Percentiles rank a stretch among this genome's conserved stretches.
phyloP scores from a whole-genome alignment of 768 basidiomycete species.

The Mycena alexandri region DNA sequence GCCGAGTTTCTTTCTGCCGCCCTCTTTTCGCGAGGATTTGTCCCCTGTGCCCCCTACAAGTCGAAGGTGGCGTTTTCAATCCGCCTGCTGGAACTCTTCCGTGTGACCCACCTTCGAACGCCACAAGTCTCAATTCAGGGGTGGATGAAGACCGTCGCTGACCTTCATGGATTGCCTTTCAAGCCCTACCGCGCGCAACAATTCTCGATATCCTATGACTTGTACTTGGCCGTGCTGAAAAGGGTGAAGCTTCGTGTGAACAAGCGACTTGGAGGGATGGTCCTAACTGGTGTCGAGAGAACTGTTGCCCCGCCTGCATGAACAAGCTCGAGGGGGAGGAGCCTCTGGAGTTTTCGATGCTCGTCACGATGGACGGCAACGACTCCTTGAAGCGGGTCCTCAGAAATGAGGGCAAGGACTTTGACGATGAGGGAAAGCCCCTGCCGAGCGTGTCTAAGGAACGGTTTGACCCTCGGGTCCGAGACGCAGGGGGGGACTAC shows the following conservation, averaged over 20 bases:
- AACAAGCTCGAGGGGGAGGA: constrained; percentile 14
- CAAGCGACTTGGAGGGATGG: constrained; percentile 39
- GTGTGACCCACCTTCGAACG: constrained; percentile 14
- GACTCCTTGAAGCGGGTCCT: constrained; percentile 25
- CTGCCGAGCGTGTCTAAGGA: not conserved
- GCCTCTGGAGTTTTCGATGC: not conserved
- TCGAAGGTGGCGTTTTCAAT: constrained; percentile 24
- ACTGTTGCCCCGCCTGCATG: constrained; percentile 27
- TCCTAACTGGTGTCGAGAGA: constrained; percentile 11
- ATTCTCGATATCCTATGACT: constrained; percentile 25
- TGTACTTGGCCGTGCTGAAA: constrained; percentile 39
- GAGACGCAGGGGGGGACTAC: not conserved
- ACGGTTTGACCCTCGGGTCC: not conserved
- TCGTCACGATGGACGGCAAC: constrained; percentile 25
- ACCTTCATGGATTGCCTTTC: not conserved
- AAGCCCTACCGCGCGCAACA: too few relatives aligned
- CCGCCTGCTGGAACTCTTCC: constrained; percentile 30
- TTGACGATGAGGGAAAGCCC: not conserved
- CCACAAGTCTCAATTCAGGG: constrained; percentile 36
- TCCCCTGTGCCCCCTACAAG: constrained; percentile 30
- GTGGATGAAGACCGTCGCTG: too few relatives aligned
- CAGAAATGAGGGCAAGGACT: constrained; percentile 1
- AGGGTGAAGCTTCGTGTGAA: constrained; percentile 34
- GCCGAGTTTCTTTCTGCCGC: not conserved
- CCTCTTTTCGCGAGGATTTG: constrained; percentile 22